Conservation (phyloP, 176 grass and related monocot genomes). For the Aegilops tauschii region DNA sequence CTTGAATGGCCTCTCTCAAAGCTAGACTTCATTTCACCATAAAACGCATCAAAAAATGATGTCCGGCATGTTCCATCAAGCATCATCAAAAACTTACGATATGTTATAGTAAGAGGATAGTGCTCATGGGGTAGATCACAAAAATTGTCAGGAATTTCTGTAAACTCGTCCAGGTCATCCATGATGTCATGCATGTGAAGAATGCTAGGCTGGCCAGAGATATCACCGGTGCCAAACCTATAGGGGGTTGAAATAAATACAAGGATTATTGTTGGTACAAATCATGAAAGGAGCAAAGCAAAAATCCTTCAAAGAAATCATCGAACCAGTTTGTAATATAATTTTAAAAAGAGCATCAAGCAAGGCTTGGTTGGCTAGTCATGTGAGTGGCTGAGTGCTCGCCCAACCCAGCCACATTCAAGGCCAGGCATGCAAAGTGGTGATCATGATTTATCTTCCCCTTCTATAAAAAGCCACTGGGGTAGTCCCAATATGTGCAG, state of each 20-base stretch:
- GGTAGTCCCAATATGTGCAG: not conserved
- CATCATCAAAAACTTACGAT: conserved; percentile 77
- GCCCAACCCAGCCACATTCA: not conserved
- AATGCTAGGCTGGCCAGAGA: conserved; percentile 23
- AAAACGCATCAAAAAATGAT: conserved; percentile 77
- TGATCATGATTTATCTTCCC: not conserved
- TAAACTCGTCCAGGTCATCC: conserved; percentile 56
- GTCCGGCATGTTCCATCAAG: conserved; percentile 64
- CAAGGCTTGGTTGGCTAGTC: not conserved
- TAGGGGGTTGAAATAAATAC: not conserved
- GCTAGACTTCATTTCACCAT: conserved; percentile 34
- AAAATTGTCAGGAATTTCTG: conserved; percentile 53
- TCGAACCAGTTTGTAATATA: not conserved
- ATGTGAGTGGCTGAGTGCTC: not conserved
- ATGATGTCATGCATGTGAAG: conserved; percentile 61
- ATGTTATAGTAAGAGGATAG: conserved; percentile 79
- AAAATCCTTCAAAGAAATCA: not conserved
- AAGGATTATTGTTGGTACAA: not conserved
- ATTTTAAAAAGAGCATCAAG: not conserved
- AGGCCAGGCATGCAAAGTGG: not conserved
- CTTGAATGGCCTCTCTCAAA: conserved; percentile 47
- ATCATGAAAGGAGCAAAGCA: not conserved
- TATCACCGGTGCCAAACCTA: conserved; percentile 55
- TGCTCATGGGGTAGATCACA: not conserved
- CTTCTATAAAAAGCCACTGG: not conserved